These are phyloP conservation scores for Geranomyces variabilis DNA, from an alignment of 192 early-diverging fungal genomes.

Conservation along the genomic window DNA sequence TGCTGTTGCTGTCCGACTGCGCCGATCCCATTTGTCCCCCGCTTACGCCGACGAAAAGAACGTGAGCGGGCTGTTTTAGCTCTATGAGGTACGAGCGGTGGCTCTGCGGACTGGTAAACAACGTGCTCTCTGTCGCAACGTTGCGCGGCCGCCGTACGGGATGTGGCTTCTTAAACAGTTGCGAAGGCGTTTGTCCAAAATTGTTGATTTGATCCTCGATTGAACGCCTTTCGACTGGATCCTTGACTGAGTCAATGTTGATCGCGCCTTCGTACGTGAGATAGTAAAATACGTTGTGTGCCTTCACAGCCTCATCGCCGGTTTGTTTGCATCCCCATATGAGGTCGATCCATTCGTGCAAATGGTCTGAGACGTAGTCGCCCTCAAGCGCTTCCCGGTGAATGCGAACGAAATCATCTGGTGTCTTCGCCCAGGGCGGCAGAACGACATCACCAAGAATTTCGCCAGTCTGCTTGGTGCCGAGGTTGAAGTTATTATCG, in stretches of 20 bases:
- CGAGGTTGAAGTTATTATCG: slow-evolving; percentile 70
- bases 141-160: slow-evolving; percentile 49
- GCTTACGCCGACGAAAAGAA: slow-evolving; percentile 23
- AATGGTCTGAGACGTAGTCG: slow-evolving; percentile 83
- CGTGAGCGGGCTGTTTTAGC: slow-evolving; percentile 5
- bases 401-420: slow-evolving; percentile 80
- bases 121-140: slow-evolving; percentile 9
- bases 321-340: slow-evolving; percentile 97
- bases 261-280: slow-evolving; percentile 96
- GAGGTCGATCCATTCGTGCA: slow-evolving; percentile 95
- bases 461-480: slow-evolving; percentile 65
- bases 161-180: slow-evolving; percentile 87
- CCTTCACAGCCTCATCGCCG: slow-evolving; percentile 79
- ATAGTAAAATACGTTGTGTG: slow-evolving; percentile 95
- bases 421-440: slow-evolving; percentile 83
- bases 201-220: slow-evolving; percentile 95
- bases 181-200: slow-evolving; percentile 95
- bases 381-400: slow-evolving; percentile 77
- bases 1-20: background rate
- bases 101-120: slow-evolving; percentile 33
- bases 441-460: slow-evolving; percentile 67
- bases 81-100: slow-evolving; percentile 39
- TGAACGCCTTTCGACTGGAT: slow-evolving; percentile 84
- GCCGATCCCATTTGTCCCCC: background rate
- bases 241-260: slow-evolving; percentile 84